Evolutionary conservation across 257 asterid genomes (phyloP).

Genomic region (Orobanche coerulescens): DNA sequence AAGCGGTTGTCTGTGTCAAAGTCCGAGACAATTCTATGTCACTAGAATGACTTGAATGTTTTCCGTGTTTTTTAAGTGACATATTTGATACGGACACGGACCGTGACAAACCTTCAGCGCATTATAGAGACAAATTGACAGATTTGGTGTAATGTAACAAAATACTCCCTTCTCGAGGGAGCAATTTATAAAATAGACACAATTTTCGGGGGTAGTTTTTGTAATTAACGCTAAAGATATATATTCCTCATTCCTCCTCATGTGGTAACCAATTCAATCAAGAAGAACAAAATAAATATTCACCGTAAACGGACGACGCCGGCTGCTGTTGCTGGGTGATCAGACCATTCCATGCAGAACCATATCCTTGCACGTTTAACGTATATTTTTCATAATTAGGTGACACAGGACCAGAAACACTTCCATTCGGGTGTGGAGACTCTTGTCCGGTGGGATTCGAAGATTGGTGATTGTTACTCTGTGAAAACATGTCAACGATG

Average conservation of each 20-base stretch:
- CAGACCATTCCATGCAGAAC: slow-evolving; percentile 45
- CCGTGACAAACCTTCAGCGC: too few species aligned
- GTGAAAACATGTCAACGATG: slow-evolving; percentile 80
- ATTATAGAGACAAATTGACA: too few species aligned
- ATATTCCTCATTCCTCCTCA: background rate
- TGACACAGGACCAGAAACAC: slow-evolving; percentile 33
- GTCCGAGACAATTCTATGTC: too few species aligned
- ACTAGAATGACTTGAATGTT: too few species aligned
- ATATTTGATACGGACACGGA: too few species aligned
- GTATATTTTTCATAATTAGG: slow-evolving; percentile 49
- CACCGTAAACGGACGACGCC: slow-evolving; percentile 54
- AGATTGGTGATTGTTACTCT: slow-evolving; percentile 32
- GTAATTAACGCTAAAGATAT: background rate
- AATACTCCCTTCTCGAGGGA: background rate
- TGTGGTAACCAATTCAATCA: background rate
- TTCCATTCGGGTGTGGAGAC: slow-evolving; percentile 50
- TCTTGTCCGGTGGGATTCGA: slow-evolving; percentile 44
- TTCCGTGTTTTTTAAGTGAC: too few species aligned
- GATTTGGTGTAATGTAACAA: too few species aligned
- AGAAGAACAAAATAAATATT: slow-evolving; percentile 6
- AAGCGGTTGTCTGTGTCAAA: too few species aligned
- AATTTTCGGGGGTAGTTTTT: too few species aligned
- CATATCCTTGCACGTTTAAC: slow-evolving; percentile 40
- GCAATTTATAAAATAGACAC: background rate
- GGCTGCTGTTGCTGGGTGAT: slow-evolving; percentile 52